Evolutionary conservation across 2,329 filamentous ascomycete species (phyloP), one percentile per base, ranked within the genome.

Genomic region (Curvularia lunata): DNA sequence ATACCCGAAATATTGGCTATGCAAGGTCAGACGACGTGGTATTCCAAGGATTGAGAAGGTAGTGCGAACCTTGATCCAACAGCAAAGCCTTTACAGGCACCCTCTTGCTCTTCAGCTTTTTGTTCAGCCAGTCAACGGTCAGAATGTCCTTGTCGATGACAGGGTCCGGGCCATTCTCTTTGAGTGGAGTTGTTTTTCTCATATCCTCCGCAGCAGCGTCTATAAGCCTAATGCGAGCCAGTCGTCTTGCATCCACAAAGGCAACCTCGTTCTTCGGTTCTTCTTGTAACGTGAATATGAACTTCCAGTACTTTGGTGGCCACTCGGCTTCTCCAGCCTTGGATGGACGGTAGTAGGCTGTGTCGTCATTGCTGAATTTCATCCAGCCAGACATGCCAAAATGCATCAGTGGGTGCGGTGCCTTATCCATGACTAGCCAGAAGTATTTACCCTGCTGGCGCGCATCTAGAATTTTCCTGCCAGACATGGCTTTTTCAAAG

Each of bases 371-470:
- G 63, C 86, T 88, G 73, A 98, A 92, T 69, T 96, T 90, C 43
- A 57, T 38, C 95, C 95, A 98, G 6, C 95, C 87, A 16, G 73
- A 69, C 76, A 78, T 85, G 41, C 92, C 92, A 67, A 96, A 88
- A 76, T 96, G 92, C 87, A 96, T 92, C 28, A 98, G 86, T 0
- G 91, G 86, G 77, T 98, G 95, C 1, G 94, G 93, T 10, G 91
- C 85, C 9, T 85, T 84, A 25, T 85, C 84, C 85, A 91, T 90
- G 37, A 91, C 88, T 21, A 98, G 82, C 83, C 95, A 99, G 76
- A 99, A 98, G 74, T 98, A 98, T 84, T 98, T 99, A 9, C 95
- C 95, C 75, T 97, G 95, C 58, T 90, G 92, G 4, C 90, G 91
- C 4, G 90, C 91, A 52, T 83, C 84, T 40, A 84, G 68, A 30